A percentile compares a stretch with the other conserved stretches of the same genome.
phyloP scores from a whole-genome alignment of 805 yeast species.

The Ogataea trehalophila region DNA sequence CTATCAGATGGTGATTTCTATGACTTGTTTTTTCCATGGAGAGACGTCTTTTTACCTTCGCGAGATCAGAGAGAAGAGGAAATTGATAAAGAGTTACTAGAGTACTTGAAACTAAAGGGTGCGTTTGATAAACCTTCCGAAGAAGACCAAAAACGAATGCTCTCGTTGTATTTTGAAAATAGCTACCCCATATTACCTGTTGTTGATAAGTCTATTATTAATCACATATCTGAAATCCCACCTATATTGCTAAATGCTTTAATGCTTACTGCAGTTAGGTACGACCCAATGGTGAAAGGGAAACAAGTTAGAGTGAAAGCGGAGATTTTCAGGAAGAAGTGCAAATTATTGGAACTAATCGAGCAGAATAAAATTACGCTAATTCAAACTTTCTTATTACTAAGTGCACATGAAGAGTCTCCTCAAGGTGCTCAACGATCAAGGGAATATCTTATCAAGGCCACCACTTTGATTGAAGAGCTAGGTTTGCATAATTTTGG shows the following conservation, averaged over 20 bases:
- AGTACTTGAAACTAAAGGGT: conserved; percentile 21
- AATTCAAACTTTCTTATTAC: conserved; percentile 24
- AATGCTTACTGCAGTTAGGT: conserved; percentile 22
- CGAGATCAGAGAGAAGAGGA: conserved; percentile 11
- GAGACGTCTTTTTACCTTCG: conserved; percentile 19
- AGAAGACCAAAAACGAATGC: conserved; percentile 17
- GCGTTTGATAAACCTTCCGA: conserved; percentile 23
- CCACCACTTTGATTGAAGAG: conserved; percentile 25
- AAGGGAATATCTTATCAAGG: conserved; percentile 22
- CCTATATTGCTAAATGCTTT: conserved; percentile 28
- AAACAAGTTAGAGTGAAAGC: conserved; percentile 19
- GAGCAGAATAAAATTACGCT: conserved; percentile 27
- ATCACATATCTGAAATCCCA: conserved; percentile 17
- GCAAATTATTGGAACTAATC: conserved; percentile 23
- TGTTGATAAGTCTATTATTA: conserved; percentile 19
- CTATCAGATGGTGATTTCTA: conserved; percentile 28
- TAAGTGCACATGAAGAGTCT: conserved; percentile 29
- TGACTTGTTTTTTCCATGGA: conserved; percentile 30
- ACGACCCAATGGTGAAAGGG: conserved; percentile 12
- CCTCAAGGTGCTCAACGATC: conserved; percentile 25
- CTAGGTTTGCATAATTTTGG: conserved; percentile 27
- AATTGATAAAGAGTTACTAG: conserved; percentile 21
- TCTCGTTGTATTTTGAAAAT: conserved; percentile 21
- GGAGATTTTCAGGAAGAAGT: conserved; percentile 19
- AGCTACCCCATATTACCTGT: conserved; percentile 29